These are phyloP conservation scores for Colletotrichum melonis DNA, from an alignment of 2,329 filamentous ascomycete species.

Conservation along the genomic window DNA sequence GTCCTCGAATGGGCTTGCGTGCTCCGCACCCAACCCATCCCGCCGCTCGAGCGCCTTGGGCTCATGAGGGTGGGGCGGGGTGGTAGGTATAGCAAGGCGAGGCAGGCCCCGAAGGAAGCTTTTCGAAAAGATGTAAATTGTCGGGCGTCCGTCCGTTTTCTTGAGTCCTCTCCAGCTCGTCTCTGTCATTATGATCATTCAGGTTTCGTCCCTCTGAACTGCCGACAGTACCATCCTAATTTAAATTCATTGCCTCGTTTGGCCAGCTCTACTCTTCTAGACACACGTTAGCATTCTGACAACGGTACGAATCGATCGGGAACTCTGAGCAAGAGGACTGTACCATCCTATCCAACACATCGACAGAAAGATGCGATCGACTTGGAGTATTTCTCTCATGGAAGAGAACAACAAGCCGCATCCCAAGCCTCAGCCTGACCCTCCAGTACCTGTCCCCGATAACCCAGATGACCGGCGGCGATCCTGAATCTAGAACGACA, in stretches of 20 bases:
- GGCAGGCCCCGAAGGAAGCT: constrained; percentile 12
- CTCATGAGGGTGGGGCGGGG: constrained; percentile 25
- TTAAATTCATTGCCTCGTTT: not conserved
- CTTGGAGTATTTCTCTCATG: constrained; percentile 1
- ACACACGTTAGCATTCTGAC: not conserved
- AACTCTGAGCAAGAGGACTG: not conserved
- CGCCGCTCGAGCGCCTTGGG: constrained; percentile 18
- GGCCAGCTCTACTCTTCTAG: not conserved
- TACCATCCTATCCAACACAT: not conserved
- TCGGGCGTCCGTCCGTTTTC: not conserved
- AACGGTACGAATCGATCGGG: not conserved
- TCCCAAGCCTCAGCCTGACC: constrained; percentile 45
- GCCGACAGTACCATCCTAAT: not conserved
- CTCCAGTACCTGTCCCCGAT: constrained; percentile 44
- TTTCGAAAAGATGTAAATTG: constrained; percentile 16
- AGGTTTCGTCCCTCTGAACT: not conserved
- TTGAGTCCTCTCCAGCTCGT: not conserved
- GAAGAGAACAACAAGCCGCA: constrained; percentile 40
- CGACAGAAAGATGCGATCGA: not conserved
- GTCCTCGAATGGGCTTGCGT: not conserved
- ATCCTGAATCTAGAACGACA: not conserved
- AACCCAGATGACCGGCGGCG: constrained; percentile 38
- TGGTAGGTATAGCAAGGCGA: constrained; percentile 13
- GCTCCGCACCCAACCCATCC: constrained; percentile 23
- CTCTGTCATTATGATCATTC: not conserved